A percentile compares a stretch with the other conserved stretches of the same genome.
Conservation (phyloP, 257 asterid genomes). For the Gentiana straminea region DNA sequence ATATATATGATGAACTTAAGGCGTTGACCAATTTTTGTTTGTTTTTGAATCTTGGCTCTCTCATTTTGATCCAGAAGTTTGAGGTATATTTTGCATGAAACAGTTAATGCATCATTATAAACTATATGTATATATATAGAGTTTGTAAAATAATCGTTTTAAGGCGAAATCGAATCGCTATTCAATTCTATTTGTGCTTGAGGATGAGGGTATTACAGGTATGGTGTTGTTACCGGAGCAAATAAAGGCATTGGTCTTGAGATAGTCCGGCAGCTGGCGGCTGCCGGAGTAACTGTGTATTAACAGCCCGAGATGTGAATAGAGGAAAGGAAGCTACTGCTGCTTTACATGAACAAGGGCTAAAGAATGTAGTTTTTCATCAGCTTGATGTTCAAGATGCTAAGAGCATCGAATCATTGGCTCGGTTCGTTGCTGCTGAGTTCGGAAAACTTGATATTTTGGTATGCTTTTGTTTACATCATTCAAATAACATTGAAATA, state of each 20-base stretch:
- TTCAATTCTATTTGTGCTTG: too few species aligned
- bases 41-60: too few species aligned
- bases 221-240: conserved; percentile 71
- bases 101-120: too few species aligned
- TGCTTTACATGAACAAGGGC: conserved; percentile 24
- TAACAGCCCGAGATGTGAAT: conserved; percentile 54
- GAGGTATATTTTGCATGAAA: too few species aligned
- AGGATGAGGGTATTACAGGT: conserved; percentile 17
- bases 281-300: conserved; percentile 59
- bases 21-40: too few species aligned
- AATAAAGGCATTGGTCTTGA: conserved; percentile 74
- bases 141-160: too few species aligned
- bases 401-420: conserved; percentile 37
- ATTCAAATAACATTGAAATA: too few species aligned
- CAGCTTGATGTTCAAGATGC: conserved; percentile 54
- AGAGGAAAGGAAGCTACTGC: conserved; percentile 49
- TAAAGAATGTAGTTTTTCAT: conserved; percentile 36
- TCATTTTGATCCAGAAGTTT: too few species aligned
- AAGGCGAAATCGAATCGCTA: too few species aligned
- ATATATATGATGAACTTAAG: too few species aligned
- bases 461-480: conserved; percentile 20
- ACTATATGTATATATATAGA: too few species aligned
- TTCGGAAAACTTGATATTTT: conserved; percentile 55
- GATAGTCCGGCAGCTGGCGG: conserved; percentile 45
- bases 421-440: conserved; percentile 34